Conservation (phyloP, 441 rosid species). For the Croton setiger region DNA sequence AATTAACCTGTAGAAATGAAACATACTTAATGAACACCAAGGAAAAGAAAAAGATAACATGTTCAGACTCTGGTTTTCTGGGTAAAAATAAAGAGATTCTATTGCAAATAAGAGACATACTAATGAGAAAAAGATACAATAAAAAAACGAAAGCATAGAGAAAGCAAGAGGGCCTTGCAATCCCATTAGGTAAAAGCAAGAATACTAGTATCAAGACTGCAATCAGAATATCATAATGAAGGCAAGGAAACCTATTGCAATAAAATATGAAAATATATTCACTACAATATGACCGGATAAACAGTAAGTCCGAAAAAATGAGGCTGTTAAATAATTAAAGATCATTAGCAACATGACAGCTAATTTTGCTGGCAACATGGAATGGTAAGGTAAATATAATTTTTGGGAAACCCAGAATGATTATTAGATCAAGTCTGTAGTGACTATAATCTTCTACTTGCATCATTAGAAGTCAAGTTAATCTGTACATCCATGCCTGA, state of each 20-base stretch:
- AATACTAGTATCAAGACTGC: neutral
- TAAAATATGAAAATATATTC: neutral
- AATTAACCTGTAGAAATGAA: constrained; percentile 58
- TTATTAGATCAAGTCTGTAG: neutral
- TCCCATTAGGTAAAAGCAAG: neutral
- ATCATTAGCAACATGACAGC: neutral
- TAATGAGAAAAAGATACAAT: neutral
- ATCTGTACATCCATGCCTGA: neutral
- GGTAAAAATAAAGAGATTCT: neutral
- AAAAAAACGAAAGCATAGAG: neutral
- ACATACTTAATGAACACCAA: neutral
- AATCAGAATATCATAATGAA: neutral
- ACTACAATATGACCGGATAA: neutral
- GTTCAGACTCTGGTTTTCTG: neutral
- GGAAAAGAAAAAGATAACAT: neutral
- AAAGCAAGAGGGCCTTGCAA: neutral
- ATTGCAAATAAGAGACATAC: no score
- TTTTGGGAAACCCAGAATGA: neutral
- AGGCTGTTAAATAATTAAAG: neutral
- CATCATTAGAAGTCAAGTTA: neutral
- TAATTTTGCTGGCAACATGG: neutral
- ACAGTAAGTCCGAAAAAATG: neutral
- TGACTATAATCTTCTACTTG: neutral
- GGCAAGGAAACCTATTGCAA: neutral
- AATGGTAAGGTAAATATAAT: neutral